Evolutionary conservation across 139 green algal genomes (phyloP).

Genomic region (Chlamydomonas incerta): DNA sequence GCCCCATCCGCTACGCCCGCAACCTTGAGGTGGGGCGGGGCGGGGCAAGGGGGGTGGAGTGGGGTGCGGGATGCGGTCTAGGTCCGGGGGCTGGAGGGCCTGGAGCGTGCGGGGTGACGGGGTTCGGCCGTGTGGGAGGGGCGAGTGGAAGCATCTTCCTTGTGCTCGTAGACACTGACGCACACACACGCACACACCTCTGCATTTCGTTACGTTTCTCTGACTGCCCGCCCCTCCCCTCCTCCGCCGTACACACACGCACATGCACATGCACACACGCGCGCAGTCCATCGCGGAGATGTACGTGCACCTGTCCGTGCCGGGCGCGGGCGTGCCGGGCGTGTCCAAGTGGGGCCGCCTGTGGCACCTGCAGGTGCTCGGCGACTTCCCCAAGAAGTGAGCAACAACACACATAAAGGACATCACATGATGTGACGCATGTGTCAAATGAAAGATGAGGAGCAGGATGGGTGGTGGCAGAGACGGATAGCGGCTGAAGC

Average conservation of each 20-base stretch:
- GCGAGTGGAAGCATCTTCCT: too few relatives aligned
- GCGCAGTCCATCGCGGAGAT: conserved; percentile 53
- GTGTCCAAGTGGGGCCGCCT: conserved; percentile 23
- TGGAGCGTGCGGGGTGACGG: too few relatives aligned
- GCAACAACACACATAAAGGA: too few relatives aligned
- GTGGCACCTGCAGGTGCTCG: conserved; percentile 38
- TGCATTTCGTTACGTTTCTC: background rate
- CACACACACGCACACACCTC: too few relatives aligned
- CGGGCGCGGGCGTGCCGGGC: background rate
- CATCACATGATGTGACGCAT: too few relatives aligned
- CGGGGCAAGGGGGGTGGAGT: background rate
- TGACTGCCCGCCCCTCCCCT: background rate
- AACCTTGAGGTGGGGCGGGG: conserved; percentile 52
- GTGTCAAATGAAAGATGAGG: too few relatives aligned
- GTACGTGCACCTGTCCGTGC: conserved; percentile 54
- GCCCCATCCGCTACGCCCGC: conserved; percentile 49
- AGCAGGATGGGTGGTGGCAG: too few relatives aligned
- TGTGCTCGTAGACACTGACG: background rate
- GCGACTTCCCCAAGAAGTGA: background rate
- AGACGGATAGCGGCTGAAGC: too few relatives aligned
- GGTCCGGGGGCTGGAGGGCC: too few relatives aligned
- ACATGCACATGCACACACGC: background rate
- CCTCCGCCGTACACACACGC: background rate
- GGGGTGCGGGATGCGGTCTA: background rate
- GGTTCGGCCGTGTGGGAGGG: too few relatives aligned